phyloP scores from a whole-genome alignment of 164 flowering plant species.

The Malania oleifera region DNA sequence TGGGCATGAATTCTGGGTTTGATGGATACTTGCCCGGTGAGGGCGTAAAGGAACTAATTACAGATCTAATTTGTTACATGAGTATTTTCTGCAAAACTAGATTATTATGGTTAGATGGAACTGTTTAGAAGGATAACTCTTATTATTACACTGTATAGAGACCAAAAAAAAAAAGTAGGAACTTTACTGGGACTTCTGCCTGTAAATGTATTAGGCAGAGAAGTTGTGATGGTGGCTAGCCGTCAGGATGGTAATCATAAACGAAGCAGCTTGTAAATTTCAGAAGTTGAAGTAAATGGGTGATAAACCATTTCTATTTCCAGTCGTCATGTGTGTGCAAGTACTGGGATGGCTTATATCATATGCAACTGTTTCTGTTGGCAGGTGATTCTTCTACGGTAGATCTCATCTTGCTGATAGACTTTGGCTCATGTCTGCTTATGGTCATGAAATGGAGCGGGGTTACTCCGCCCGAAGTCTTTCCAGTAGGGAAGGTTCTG shows the following conservation, averaged over 20 bases:
- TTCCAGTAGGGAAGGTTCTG: slow-evolving; percentile 47
- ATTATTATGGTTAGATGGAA: too few relatives aligned
- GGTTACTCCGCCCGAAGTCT: slow-evolving; percentile 39
- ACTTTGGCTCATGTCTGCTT: slow-evolving; percentile 34
- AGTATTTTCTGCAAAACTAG: too few relatives aligned
- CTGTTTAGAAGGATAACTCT: too few relatives aligned
- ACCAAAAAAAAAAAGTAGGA: too few relatives aligned
- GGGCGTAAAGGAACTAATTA: too few relatives aligned
- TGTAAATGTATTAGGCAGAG: not conserved
- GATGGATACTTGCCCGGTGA: too few relatives aligned
- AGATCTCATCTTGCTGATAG: slow-evolving; percentile 9
- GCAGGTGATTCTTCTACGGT: slow-evolving; percentile 7
- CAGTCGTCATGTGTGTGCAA: too few relatives aligned
- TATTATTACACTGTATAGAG: too few relatives aligned
- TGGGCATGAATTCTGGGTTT: too few relatives aligned
- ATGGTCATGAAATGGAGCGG: slow-evolving; percentile 48
- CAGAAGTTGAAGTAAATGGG: not conserved
- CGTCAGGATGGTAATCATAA: slow-evolving; percentile 1
- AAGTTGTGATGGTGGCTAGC: not conserved
- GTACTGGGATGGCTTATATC: not conserved
- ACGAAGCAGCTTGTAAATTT: slow-evolving; percentile 5
- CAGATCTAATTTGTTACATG: too few relatives aligned
- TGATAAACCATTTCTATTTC: too few relatives aligned
- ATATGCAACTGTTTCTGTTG: not conserved
- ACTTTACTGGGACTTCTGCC: not conserved